Evolutionary conservation across 768 basidiomycete species (phyloP).

Genomic region (Lentinula edodes): DNA sequence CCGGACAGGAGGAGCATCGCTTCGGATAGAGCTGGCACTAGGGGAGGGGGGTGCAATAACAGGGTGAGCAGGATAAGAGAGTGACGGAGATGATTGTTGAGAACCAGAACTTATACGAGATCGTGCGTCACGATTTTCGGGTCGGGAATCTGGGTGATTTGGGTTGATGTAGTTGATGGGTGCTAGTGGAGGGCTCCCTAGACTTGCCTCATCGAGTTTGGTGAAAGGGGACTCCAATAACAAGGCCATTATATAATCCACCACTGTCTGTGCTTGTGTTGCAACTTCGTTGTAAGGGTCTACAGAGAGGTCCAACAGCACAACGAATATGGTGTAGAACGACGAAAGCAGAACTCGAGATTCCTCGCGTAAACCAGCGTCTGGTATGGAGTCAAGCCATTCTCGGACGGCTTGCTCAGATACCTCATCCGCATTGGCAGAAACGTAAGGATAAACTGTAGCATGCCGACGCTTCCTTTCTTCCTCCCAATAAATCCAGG

Average conservation of each 20-base stretch:
- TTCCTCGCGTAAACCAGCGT: slow-evolving; percentile 64
- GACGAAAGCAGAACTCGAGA: slow-evolving; percentile 83
- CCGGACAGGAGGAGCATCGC: slow-evolving; percentile 23
- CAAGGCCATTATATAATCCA: slow-evolving; percentile 89
- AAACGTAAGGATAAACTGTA: slow-evolving; percentile 24
- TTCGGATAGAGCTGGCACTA: slow-evolving; percentile 3
- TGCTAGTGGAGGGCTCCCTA: slow-evolving; percentile 44
- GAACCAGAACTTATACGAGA: slow-evolving; percentile 45
- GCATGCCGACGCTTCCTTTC: slow-evolving; percentile 59
- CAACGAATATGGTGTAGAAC: slow-evolving; percentile 89
- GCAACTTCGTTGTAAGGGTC: slow-evolving; percentile 94
- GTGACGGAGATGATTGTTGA: slow-evolving; percentile 42
- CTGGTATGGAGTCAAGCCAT: slow-evolving; percentile 69
- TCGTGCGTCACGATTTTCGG: slow-evolving; percentile 12
- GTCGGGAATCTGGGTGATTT: slow-evolving; percentile 14
- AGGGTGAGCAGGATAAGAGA: slow-evolving; percentile 7
- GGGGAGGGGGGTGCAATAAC: slow-evolving; percentile 35
- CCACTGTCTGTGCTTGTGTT: slow-evolving; percentile 81
- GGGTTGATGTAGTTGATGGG: slow-evolving; percentile 30
- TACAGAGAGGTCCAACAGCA: slow-evolving; percentile 83
- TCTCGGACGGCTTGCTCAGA: slow-evolving; percentile 67
- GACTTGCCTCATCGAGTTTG: slow-evolving; percentile 60
- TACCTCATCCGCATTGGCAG: slow-evolving; percentile 60
- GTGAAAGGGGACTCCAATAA: slow-evolving; percentile 87
- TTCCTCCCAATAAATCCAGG: slow-evolving; percentile 96